Evolutionary conservation across 2,329 filamentous ascomycete species (phyloP).

Genomic region (Elsinoe perseae): DNA sequence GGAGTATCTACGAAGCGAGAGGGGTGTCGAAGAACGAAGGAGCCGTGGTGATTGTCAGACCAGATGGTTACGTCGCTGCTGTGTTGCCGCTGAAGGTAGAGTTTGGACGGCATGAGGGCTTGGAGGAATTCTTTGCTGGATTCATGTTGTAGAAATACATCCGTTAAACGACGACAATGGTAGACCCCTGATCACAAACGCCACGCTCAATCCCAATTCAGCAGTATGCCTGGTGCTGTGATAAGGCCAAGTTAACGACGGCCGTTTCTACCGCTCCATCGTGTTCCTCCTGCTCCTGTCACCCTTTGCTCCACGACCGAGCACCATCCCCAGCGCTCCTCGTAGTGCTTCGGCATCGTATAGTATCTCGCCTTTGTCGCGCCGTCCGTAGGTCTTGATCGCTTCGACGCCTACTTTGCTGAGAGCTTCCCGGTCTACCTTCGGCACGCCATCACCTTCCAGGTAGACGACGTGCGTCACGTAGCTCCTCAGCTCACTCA

Average conservation of each 20-base stretch:
- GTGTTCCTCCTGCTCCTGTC: constrained; percentile 54
- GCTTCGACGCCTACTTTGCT: constrained; percentile 64
- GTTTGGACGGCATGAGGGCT: constrained; percentile 13
- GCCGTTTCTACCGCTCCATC: constrained; percentile 25
- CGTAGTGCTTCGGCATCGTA: constrained; percentile 71
- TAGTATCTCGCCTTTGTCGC: constrained; percentile 41
- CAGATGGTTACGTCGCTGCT: constrained; percentile 57
- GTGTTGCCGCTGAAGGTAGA: constrained; percentile 26
- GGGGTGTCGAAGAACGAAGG: constrained; percentile 51
- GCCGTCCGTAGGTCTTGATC: constrained; percentile 67
- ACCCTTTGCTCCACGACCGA: constrained; percentile 55
- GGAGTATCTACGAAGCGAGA: constrained; percentile 47
- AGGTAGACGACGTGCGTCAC: constrained; percentile 80
- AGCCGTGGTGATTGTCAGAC: constrained; percentile 53
- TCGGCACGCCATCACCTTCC: constrained; percentile 61
- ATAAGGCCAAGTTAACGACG: too few relatives aligned
- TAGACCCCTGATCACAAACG: too few relatives aligned
- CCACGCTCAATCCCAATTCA: too few relatives aligned
- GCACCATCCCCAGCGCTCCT: constrained; percentile 67
- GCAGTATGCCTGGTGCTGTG: too few relatives aligned
- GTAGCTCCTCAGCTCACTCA: constrained; percentile 54
- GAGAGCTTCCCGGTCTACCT: constrained; percentile 60
- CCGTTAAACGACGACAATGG: too few relatives aligned
- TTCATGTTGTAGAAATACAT: constrained; percentile 16
- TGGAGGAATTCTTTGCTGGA: constrained; percentile 27